Base-by-base conservation (phyloP, 306 rosid species). In the Gastrolobium villosum region DNA sequence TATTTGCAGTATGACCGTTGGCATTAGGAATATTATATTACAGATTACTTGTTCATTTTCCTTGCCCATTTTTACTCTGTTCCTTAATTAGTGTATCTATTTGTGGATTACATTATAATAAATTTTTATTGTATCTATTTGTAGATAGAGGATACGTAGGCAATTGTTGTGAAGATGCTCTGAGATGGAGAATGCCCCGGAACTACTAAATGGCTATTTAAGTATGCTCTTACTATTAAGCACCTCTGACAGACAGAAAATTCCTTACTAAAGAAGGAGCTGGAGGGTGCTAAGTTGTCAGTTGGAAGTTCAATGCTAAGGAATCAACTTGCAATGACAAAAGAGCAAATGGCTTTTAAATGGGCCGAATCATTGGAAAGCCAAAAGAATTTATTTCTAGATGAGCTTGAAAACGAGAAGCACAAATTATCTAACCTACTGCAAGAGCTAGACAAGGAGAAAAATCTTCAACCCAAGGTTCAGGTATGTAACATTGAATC, bases 161-260 rank as follows among this genome's bases (percentile, higher is more conserved):
- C 26, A 20, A 20, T n/a, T 79, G 84, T 86, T 7, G 26, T 39
- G 75, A 91, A 88, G 89, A 88, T 86, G 83, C 61, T 63, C 84
- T 62, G 89, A 87, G 78, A 65, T 86, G 89, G 92, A 89, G 81
- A 72, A 83, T 84, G 92, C 89, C 32, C 41, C 81, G 72, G 77
- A 66, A 86, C 81, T 78, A 76, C 84, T n/a, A 81, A 65, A 74
- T 72, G 20, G 50, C 85, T 81, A 79, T 75, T 81, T 36, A 86
- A 83, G 73, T 62, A n/a, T 62, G 88, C 86, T 72, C n/a, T n/a
- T n/a, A n/a, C n/a, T n/a, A n/a, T n/a, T n/a, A n/a, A n/a, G n/a
- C n/a, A 65, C 81, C 43, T 69, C 88, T 37, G 34, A 10, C 85
- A 89, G 82, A 50, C 53, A 71, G 82, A 86, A 56, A 87, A 89